phyloP scores from a whole-genome alignment of 2,329 filamentous ascomycete genomes.

The Aureobasidium sp. region DNA sequence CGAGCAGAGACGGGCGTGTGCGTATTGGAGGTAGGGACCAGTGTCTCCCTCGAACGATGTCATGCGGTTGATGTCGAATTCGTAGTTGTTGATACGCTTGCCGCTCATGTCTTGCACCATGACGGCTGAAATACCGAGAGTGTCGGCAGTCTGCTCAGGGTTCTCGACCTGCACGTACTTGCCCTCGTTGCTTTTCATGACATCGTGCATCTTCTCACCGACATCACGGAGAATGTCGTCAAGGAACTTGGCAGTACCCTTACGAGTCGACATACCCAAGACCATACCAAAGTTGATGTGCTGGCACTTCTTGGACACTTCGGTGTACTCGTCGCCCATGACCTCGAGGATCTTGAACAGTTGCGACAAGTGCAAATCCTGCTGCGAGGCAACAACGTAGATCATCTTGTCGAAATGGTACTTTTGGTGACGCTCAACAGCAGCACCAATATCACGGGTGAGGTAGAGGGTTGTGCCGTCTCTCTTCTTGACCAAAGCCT shows the following conservation, averaged over 20 bases:
- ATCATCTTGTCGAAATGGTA: slow-evolving; percentile 61
- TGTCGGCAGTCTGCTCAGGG: slow-evolving; percentile 74
- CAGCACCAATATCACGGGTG: slow-evolving; percentile 60
- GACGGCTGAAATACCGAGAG: slow-evolving; percentile 83
- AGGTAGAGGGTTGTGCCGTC: slow-evolving; percentile 61
- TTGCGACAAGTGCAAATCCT: slow-evolving; percentile 56
- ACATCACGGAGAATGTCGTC: slow-evolving; percentile 49
- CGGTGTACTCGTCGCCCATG: slow-evolving; percentile 48
- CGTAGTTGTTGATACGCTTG: slow-evolving; percentile 66
- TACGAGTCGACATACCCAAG: slow-evolving; percentile 55
- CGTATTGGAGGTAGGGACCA: slow-evolving; percentile 77
- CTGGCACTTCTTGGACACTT: slow-evolving; percentile 50
- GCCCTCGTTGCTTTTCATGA: slow-evolving; percentile 81
- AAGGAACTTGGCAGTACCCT: slow-evolving; percentile 43
- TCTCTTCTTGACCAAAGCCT: slow-evolving; percentile 57
- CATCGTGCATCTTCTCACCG: slow-evolving; percentile 92
- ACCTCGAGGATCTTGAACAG: slow-evolving; percentile 57
- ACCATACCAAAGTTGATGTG: slow-evolving; percentile 62
- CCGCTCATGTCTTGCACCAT: slow-evolving; percentile 99
- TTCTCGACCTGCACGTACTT: slow-evolving; percentile 90
- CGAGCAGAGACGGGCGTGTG: slow-evolving; percentile 60
- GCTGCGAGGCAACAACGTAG: slow-evolving; percentile 56
- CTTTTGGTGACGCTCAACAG: slow-evolving; percentile 52
- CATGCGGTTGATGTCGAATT: slow-evolving; percentile 75
- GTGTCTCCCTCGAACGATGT: slow-evolving; percentile 79